These are phyloP conservation scores for Centaurea solstitialis DNA, from an alignment of 129 eudicot genomes.

Conservation along the genomic window DNA sequence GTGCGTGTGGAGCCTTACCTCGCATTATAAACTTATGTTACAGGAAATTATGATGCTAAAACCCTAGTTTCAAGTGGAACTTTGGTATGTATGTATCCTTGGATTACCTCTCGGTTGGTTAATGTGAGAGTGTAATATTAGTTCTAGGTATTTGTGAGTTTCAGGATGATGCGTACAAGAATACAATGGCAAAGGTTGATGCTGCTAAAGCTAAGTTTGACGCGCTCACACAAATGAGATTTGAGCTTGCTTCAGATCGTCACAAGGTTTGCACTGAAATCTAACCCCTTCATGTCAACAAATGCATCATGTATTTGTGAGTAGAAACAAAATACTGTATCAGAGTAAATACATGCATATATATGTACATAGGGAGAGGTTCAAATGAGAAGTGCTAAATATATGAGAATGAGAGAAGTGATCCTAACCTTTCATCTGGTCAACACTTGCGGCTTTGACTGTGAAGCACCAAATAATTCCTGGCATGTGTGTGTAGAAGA, in stretches of 20 bases:
- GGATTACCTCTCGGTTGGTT: slow-evolving; percentile 9
- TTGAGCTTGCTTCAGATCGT: slow-evolving; percentile 48
- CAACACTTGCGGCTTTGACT: too few relatives aligned
- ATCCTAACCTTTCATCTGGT: too few relatives aligned
- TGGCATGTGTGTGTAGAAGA: too few relatives aligned
- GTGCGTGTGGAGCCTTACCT: slow-evolving; percentile 5
- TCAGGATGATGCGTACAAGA: slow-evolving; percentile 43
- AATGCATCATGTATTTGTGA: slow-evolving; percentile 1
- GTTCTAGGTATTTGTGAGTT: slow-evolving; percentile 7
- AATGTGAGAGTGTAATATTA: background rate
- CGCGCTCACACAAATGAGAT: slow-evolving; percentile 38
- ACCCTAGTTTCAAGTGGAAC: slow-evolving; percentile 15
- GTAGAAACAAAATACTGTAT: background rate
- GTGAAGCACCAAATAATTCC: too few relatives aligned
- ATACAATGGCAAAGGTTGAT: slow-evolving; percentile 34
- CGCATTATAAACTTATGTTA: slow-evolving; percentile 7
- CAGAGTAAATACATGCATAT: background rate
- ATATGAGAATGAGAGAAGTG: too few relatives aligned
- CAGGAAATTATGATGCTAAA: slow-evolving; percentile 34
- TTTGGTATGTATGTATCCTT: slow-evolving; percentile 40
- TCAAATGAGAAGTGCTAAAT: too few relatives aligned
- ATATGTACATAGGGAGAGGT: background rate
- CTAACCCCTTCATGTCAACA: slow-evolving; percentile 7
- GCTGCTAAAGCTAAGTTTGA: slow-evolving; percentile 62
- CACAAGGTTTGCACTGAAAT: slow-evolving; percentile 45